Evolutionary conservation across 139 green algal species (phyloP), one percentile per base, ranked within the genome.

Genomic region (Coccomyxa sp.): DNA sequence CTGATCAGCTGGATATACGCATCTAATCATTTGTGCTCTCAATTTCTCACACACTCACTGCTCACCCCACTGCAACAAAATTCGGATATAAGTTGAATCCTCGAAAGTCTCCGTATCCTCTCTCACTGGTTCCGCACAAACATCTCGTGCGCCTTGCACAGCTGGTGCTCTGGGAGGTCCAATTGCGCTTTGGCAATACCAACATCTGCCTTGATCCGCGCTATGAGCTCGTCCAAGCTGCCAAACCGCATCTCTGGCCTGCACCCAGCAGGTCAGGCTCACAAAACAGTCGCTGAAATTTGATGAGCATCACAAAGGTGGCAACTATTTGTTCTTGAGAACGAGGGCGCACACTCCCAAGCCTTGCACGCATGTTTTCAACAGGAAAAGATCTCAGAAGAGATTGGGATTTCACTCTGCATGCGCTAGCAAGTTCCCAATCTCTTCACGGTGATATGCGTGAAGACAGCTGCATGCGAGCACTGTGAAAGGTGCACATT

Each of bases 201-300:
- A 3, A 94, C 92, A 86, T 98, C 94, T 10, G 89, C 81, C 14
- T 87, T 87, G 85, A 98, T 98, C 59, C 93, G 88, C 7, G 82
- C 82, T 30, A 96, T 85, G 31, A 98, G 90, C 80, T 89, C 91
- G 3, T 77, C 68, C 67, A 98, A 31, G 51, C 91, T 86, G 23
- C 68, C n/a, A 84, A 99, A 98, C 58, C 84, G 84, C 68, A 96
- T 90, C 87, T 98, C 96, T 0, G 94, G 95, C 60, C 92, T 90
- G 81, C 83, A 82, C 13, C 63, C 11, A 17, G 71, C 79, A 76
- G 25, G 23, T 45, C 38, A 30, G 38, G 32, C 77, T 16, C 21
- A n/a, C n/a, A n/a, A n/a, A n/a, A n/a, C n/a, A n/a, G n/a, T n/a
- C n/a, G n/a, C 14, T 30, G 15, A 66, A 13, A 15, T 28, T 57